These are phyloP conservation scores for Diaporthe batatas DNA, from an alignment of 2,329 filamentous ascomycete species.

Conservation along the genomic window DNA sequence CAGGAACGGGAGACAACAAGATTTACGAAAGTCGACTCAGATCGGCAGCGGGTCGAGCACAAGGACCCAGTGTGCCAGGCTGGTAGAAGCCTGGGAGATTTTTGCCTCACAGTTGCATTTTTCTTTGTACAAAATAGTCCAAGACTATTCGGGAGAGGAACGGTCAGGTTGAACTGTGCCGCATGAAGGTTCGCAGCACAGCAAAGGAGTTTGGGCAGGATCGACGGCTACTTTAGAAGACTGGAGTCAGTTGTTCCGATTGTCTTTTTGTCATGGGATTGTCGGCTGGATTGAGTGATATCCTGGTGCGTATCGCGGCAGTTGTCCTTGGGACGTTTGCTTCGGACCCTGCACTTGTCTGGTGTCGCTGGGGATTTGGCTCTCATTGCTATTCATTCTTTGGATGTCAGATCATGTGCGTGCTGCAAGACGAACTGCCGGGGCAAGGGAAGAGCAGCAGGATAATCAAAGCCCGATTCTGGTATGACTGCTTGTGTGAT, in stretches of 20 bases:
- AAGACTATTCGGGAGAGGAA: conserved; percentile 1
- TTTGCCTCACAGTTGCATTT: conserved; percentile 15
- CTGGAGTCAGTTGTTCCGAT: neutral
- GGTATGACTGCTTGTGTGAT: neutral
- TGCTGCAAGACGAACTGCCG: neutral
- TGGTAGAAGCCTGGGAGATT: conserved; percentile 7
- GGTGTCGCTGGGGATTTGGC: neutral
- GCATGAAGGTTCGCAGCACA: conserved; percentile 28
- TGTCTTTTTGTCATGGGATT: neutral
- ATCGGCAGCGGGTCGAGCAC: neutral
- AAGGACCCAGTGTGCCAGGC: neutral
- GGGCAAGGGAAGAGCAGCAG: neutral
- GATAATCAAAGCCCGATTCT: conserved; percentile 3
- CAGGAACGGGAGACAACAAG: neutral
- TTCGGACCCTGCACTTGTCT: neutral
- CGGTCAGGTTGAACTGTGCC: conserved; percentile 24
- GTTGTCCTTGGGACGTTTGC: neutral
- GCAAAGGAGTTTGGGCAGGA: conserved; percentile 31
- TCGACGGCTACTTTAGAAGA: conserved; percentile 23
- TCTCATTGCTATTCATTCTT: neutral
- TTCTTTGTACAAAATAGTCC: conserved; percentile 13
- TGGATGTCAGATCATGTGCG: neutral
- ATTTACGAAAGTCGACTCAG: neutral
- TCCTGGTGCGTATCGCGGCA: neutral
- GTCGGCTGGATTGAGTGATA: conserved; percentile 4